phyloP scores from a whole-genome alignment of 371 early-diverging fungal species.

The Syncephalastrum racemosum region DNA sequence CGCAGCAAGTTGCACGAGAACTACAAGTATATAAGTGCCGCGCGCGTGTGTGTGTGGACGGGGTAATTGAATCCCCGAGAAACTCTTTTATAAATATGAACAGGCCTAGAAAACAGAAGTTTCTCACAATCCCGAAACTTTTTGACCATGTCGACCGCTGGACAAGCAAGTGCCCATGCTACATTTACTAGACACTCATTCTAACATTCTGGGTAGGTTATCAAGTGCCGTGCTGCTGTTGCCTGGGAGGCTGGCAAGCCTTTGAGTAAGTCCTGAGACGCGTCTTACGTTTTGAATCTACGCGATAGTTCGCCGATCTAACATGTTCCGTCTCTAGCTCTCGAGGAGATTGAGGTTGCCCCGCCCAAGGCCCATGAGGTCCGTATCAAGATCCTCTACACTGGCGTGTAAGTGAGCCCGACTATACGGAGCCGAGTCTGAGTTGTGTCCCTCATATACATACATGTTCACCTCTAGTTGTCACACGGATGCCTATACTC shows the following conservation, averaged over 20 bases:
- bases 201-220: conserved; percentile 43
- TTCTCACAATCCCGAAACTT: too few species aligned
- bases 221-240: conserved; percentile 94
- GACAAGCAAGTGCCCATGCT: too few species aligned
- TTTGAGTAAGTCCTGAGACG: conserved; percentile 65
- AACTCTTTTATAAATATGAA: too few species aligned
- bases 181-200: too few species aligned
- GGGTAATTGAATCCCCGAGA: too few species aligned
- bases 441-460: not conserved
- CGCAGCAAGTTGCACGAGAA: too few species aligned
- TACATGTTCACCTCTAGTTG: conserved; percentile 56
- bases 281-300: not conserved
- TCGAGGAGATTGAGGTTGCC: conserved; percentile 91
- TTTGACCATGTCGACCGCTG: too few species aligned
- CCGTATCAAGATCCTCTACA: conserved; percentile 87
- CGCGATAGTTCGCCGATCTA: too few species aligned
- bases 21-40: too few species aligned
- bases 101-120: too few species aligned
- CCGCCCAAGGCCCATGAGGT: conserved; percentile 96
- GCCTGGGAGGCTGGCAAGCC: conserved; percentile 94
- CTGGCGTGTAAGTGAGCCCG: conserved; percentile 71
- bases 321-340: conserved; percentile 44
- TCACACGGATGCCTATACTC: conserved; percentile 94
- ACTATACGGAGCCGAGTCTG: not conserved
- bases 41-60: too few species aligned